Evolutionary conservation across 176 grass and related monocot genomes (phyloP), one percentile per base, ranked within the genome.

Genomic region (Ampelocalamus luodianensis): DNA sequence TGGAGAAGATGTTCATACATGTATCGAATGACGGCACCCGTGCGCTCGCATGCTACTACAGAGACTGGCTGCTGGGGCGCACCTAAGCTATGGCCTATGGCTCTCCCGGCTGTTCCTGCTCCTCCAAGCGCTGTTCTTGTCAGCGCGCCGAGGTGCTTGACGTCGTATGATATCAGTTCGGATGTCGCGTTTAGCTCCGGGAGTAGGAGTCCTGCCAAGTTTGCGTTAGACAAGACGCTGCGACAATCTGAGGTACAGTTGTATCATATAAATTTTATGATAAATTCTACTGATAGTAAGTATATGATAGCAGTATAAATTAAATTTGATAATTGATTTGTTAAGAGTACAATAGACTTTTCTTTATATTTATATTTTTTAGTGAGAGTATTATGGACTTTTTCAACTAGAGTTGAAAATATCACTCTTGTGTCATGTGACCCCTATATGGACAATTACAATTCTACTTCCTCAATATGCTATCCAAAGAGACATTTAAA

Each of bases 21-120:
- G 83, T 54, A 6, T 8, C 95, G 66, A 79, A 98, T 74, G 87
- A 72, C 0, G 89, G 91, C 18, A 95, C 95, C 24, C 76, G 88
- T 22, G 29, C 18, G 23, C 61, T 98, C 67, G 96, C 96, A 51
- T 49, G 82, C 71, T 95, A 98, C 90, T 98, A 98, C 88, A 89
- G 85, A 37, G 91, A 95, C n/a, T 98, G 91, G 96, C 79, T 98
- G 8, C 83, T 82, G 22, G 93, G 87, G 3, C 91, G 90, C 68
- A 90, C 78, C 3, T 36, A 87, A 5, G 72, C 54, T 26, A 77
- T 87, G 82, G 68, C 60, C n/a, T n/a, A n/a, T n/a, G n/a, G n/a
- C n/a, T 1, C 80, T 87, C 24, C 91, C 91, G 17, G 77, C 69
- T 13, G 72, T 91, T 55, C 49, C 76, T n/a, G 71, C 82, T 23